A percentile compares a stretch with the other conserved stretches of the same genome.
phyloP scores from a whole-genome alignment of 139 green algal genomes.

The Chlorella sp. region DNA sequence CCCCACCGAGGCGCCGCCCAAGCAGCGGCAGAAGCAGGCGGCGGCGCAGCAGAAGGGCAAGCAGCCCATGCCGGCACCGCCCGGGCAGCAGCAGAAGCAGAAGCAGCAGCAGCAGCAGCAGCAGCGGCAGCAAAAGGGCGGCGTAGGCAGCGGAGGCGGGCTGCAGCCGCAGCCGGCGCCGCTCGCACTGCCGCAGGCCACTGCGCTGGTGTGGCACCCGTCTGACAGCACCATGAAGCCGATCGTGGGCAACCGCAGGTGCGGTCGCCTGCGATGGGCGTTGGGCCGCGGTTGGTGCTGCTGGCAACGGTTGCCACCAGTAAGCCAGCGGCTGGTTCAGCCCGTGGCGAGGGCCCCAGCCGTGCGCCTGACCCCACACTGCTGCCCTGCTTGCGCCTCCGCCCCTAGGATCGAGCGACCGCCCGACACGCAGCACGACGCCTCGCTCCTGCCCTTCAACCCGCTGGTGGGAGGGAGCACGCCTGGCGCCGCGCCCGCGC shows the following conservation, averaged over 20 bases:
- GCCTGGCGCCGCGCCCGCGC: too few species aligned
- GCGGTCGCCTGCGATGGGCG: too few species aligned
- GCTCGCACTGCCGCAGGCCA: too few species aligned
- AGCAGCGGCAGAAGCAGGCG: too few species aligned
- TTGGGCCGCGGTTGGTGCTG: too few species aligned
- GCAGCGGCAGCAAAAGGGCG: constrained; percentile 7
- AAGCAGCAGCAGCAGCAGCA: neutral
- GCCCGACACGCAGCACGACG: constrained; percentile 69
- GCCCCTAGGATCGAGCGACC: constrained; percentile 71
- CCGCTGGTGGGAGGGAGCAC: constrained; percentile 54
- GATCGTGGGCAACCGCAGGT: constrained; percentile 88
- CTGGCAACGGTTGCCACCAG: too few species aligned
- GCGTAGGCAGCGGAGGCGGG: neutral
- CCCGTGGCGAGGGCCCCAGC: too few species aligned
- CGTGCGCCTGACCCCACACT: neutral
- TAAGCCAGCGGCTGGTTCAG: too few species aligned
- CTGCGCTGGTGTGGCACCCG: constrained; percentile 81
- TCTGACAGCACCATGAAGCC: constrained; percentile 84
- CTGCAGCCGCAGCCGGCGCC: too few species aligned
- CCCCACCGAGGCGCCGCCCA: too few species aligned
- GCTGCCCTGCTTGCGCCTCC: neutral
- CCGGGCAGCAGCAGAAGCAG: neutral
- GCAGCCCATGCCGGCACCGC: neutral
- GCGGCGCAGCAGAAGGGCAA: neutral
- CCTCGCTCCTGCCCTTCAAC: constrained; percentile 67